Evolutionary conservation across 805 yeast genomes (phyloP).

Genomic region (Ogataea zsoltii): DNA sequence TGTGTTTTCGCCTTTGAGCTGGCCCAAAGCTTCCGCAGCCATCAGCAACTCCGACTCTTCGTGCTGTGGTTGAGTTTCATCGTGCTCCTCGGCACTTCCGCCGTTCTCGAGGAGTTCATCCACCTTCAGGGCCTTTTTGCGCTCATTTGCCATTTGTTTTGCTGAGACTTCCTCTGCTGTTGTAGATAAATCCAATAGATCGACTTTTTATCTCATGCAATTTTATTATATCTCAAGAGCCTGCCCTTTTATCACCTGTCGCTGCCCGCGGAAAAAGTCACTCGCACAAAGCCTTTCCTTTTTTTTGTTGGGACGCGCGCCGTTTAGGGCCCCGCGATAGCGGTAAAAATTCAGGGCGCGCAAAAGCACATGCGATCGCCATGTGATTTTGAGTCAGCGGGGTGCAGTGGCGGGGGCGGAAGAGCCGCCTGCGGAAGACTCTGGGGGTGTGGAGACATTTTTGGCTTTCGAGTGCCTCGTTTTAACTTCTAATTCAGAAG

Average conservation of each 20-base stretch:
- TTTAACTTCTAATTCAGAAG: conserved; percentile 54
- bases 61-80: not conserved
- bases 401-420: conserved; percentile 1
- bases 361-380: conserved; percentile 1
- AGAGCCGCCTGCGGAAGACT: not conserved
- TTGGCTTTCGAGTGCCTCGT: conserved; percentile 12
- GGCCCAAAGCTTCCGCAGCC: conserved; percentile 35
- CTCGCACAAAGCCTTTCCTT: conserved; percentile 7
- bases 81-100: conserved; percentile 4
- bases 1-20: conserved; percentile 20
- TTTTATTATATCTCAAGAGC: not conserved
- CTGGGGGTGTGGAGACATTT: conserved; percentile 6
- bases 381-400: conserved; percentile 6
- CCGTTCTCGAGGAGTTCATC: conserved; percentile 17
- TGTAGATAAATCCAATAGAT: too few species aligned
- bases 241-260: conserved; percentile 5
- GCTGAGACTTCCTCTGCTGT: too few species aligned
- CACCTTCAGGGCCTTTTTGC: conserved; percentile 13
- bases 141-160: conserved; percentile 7
- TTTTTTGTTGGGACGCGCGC: conserved; percentile 9
- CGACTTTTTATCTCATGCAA: too few species aligned
- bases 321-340: not conserved
- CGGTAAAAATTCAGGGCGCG: not conserved
- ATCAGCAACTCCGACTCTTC: conserved; percentile 16
- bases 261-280: conserved; percentile 4